These are phyloP conservation scores for Dimargaris xerosporica DNA, from an alignment of 192 early-diverging fungal genomes.

Conservation along the genomic window DNA sequence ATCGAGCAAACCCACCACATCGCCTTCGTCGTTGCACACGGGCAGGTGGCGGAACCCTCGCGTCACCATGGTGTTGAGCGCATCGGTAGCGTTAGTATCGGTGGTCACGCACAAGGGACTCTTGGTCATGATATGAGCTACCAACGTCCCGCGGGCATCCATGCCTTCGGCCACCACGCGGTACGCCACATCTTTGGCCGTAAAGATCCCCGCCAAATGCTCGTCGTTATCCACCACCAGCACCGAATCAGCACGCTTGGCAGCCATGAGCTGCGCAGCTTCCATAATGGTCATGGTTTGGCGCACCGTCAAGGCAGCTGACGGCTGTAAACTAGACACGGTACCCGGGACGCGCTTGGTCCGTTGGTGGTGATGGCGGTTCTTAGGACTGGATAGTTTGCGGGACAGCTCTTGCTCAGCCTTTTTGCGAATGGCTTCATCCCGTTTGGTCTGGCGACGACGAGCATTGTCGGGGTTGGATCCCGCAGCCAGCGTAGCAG, in stretches of 20 bases:
- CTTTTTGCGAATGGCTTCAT: conserved; percentile 56
- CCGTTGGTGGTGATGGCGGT: conserved; percentile 20
- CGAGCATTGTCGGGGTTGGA: conserved; percentile 8
- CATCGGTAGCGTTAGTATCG: conserved; percentile 62
- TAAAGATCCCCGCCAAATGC: conserved; percentile 87
- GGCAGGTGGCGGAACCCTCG: conserved; percentile 77
- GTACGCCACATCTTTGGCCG: conserved; percentile 94
- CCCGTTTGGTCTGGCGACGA: conserved; percentile 2
- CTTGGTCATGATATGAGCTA: conserved; percentile 80
- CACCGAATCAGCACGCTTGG: conserved; percentile 89
- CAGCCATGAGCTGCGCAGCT: conserved; percentile 90
- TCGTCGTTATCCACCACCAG: conserved; percentile 88
- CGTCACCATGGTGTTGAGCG: conserved; percentile 67
- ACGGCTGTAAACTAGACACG: conserved; percentile 75
- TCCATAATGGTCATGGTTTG: conserved; percentile 62
- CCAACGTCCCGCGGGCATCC: conserved; percentile 47
- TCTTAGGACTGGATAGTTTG: conserved; percentile 26
- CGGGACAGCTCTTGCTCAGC: conserved; percentile 54
- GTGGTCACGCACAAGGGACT: conserved; percentile 79
- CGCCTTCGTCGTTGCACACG: conserved; percentile 72
- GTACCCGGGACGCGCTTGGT: conserved; percentile 40
- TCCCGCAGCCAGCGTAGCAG: background rate
- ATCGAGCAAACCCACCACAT: conserved; percentile 70
- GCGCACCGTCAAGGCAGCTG: conserved; percentile 72
- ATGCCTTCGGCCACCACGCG: conserved; percentile 73